Base-by-base conservation (phyloP, 176 grass and related monocot genomes). In the Rhynchospora pubera region DNA sequence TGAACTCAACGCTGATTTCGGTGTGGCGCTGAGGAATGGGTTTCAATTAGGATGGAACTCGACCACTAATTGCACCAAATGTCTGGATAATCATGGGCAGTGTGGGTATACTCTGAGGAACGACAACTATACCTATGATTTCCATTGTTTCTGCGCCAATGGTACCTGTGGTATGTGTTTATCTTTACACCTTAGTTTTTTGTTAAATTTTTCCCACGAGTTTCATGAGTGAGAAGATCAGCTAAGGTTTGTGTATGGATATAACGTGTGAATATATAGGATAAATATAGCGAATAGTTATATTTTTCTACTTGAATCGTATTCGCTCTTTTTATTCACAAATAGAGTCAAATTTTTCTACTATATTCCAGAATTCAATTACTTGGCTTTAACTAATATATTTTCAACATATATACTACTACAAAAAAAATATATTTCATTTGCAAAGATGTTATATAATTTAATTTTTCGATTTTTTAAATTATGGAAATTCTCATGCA, bases 121-220 rank as follows among this genome's bases (percentile, higher is more conserved):
- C 18, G 2, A 0, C 50, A 77, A 30, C 5, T 64, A 30, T 4
- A 34, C 34, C 11, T 50, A 18, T 44, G 4, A 83, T 70, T 42
- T 61, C 24, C 85, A 80, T n/a, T 98, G 95, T 86, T 23, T 86
- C 53, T 94, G 95, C 89, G 7, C 69, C 16, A 46, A 85, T 51
- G 85, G 72, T 48, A 10, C 59, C 22, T 82, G 79, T 4, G 61
- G 79, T 82, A 82, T 14, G 79, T 65, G 28, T 82, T 48, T 65
- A 14, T 10, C 21, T 82, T 3, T 5, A 79, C 11, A 15, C 16
- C 12, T 82, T n/a, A n/a, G n/a, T 12, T 80, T 45, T 14, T 42
- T 11, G n/a, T 62, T 15, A 14, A 18, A 67, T 65, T 52, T 67
- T 61, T 63, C 10, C 7, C 79, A 0, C 22, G 14, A 65, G 2